phyloP scores from a whole-genome alignment of 305 asterid species.

The Petunia hybrid region DNA sequence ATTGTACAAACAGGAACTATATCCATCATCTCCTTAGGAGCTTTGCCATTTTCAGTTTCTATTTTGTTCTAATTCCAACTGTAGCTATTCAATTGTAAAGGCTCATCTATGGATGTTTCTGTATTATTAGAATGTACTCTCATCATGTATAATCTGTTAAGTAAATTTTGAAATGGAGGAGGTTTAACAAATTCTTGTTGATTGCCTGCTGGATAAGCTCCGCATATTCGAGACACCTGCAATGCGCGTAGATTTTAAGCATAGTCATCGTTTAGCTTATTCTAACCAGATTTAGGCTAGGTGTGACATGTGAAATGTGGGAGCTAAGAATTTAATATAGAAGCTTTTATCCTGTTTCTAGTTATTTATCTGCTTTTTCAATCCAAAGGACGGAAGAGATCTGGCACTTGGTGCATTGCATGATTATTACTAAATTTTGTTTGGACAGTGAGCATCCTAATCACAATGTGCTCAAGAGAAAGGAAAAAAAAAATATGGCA shows the following conservation, averaged over 20 bases:
- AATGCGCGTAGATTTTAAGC: neutral
- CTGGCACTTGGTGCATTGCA: too few relatives aligned
- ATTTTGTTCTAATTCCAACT: constrained; percentile 3
- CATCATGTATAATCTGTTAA: neutral
- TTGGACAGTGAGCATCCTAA: too few relatives aligned
- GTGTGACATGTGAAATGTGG: too few relatives aligned
- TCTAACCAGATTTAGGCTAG: too few relatives aligned
- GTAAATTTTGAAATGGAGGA: neutral
- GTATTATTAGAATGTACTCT: constrained; percentile 4
- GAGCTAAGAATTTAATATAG: too few relatives aligned
- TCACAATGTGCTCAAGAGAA: too few relatives aligned
- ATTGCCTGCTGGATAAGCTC: neutral
- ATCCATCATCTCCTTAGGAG: constrained; percentile 22
- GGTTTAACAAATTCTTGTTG: neutral
- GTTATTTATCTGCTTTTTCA: too few relatives aligned
- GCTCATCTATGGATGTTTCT: neutral
- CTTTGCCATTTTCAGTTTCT: neutral
- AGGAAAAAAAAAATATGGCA: too few relatives aligned
- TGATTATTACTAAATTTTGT: too few relatives aligned
- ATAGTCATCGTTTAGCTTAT: too few relatives aligned
- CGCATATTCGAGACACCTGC: neutral
- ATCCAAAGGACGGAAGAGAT: too few relatives aligned
- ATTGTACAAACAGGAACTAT: neutral
- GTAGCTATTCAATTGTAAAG: constrained; percentile 12
- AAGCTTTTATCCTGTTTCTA: too few relatives aligned